Evolutionary conservation across 306 rosid species (phyloP).

Genomic region (Canavalia ensiformis): DNA sequence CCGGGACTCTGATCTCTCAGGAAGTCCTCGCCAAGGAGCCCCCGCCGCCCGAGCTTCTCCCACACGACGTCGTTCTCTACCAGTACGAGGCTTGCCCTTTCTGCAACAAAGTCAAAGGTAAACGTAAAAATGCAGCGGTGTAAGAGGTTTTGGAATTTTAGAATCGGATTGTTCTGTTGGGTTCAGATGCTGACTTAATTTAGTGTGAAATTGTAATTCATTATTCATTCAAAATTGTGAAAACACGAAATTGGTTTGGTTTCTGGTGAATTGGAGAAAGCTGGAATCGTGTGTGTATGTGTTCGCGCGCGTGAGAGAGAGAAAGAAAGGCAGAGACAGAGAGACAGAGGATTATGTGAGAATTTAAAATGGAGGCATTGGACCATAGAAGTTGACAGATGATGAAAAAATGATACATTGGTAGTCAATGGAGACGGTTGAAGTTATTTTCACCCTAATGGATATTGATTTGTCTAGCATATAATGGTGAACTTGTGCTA

Average conservation of each 20-base stretch:
- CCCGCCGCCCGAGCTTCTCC: conserved; percentile 65
- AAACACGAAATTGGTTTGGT: background rate
- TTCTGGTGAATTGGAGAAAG: background rate
- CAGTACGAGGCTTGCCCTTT: conserved; percentile 97
- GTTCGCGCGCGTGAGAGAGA: too few species aligned
- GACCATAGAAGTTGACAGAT: background rate
- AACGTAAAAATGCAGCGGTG: background rate
- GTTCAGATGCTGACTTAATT: background rate
- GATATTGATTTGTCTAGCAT: conserved; percentile 9
- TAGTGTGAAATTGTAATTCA: background rate
- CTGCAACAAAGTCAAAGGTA: conserved; percentile 95
- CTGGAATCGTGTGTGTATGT: background rate
- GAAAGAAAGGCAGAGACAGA: too few species aligned
- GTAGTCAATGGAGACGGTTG: background rate
- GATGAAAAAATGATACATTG: background rate
- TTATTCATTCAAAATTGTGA: background rate
- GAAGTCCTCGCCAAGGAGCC: conserved; percentile 87
- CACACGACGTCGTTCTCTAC: conserved; percentile 81
- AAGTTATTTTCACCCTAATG: background rate
- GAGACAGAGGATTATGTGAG: background rate
- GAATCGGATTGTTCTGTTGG: background rate
- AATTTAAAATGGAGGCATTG: conserved; percentile 26
- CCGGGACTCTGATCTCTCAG: conserved; percentile 63
- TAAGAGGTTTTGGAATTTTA: background rate
- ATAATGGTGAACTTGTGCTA: conserved; percentile 15